These are phyloP conservation scores for Pyrenochaeta sp. DNA, from an alignment of 2,329 filamentous ascomycete species.

Conservation along the genomic window DNA sequence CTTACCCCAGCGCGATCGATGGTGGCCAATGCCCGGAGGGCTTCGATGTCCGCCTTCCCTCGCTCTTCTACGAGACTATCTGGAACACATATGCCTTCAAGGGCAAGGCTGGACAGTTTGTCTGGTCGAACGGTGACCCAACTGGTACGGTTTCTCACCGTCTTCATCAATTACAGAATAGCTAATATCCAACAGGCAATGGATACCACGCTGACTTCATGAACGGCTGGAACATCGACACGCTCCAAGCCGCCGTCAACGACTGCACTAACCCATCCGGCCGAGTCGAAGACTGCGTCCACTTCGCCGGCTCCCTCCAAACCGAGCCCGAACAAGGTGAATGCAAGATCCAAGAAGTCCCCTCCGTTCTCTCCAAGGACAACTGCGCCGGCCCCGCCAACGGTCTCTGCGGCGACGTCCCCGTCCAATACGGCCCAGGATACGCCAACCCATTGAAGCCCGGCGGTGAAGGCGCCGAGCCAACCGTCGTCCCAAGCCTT, in stretches of 20 bases:
- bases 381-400: conserved; percentile 64
- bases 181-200: conserved; percentile 62
- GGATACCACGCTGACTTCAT: conserved; percentile 76
- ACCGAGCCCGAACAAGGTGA: conserved; percentile 60
- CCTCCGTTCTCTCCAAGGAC: conserved; percentile 65
- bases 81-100: conserved; percentile 64
- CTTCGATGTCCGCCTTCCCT: conserved; percentile 64
- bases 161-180: neutral
- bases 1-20: conserved; percentile 64
- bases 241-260: conserved; percentile 73
- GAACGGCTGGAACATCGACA: conserved; percentile 73
- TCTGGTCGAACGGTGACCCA: conserved; percentile 75
- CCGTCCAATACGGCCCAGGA: conserved; percentile 56
- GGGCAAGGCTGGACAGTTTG: conserved; percentile 65
- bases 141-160: conserved; percentile 66
- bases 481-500: conserved; percentile 30
- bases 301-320: conserved; percentile 71
- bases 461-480: conserved; percentile 28
- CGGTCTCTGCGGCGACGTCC: conserved; percentile 72
- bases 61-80: conserved; percentile 68
- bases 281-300: conserved; percentile 73
- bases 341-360: conserved; percentile 70
- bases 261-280: conserved; percentile 78
- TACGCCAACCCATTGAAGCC: conserved; percentile 46
- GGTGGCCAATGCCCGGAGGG: conserved; percentile 64